Evolutionary conservation across 495 filamentous ascomycete species (phyloP), one percentile per base, ranked within the genome.

Genomic region (Trichoderma orchidacearum): DNA sequence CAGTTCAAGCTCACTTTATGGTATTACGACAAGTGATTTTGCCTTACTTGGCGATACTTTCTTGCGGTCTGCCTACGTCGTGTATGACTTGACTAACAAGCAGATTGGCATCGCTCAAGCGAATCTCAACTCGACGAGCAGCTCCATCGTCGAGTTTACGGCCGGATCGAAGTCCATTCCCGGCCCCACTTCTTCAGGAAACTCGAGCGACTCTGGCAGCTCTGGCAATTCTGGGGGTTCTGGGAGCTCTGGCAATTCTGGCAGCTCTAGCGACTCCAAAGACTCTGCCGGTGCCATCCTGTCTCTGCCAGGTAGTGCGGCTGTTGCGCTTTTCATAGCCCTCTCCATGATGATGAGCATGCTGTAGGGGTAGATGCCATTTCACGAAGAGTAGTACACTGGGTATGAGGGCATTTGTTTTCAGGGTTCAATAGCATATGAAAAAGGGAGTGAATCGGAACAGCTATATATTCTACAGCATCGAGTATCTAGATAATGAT

Each of bases 11-110:
- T 61, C 60, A 30, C 57, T 30, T 29, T 67, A 72, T 30, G 61
- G 64, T 7, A 58, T 66, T 30, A 15, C 27, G 7, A 25, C 13
- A 9, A 36, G 35, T 32, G 25, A 61, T 29, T 70, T 66, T 41
- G 68, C 70, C 32, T 65, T 80, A 1, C 72, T 80, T 1, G 93
- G 93, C 27, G 92, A 96, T 68, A 96, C 90, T 1, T 98, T 97
- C 72, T 73, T 98, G 17, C 84, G 93, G 53, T 87, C 83, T 56
- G 89, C 92, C 2, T 98, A 97, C 63, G 87, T 96, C 28, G 93
- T 97, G 0, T 96, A 93, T 65, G 92, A 96, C 62, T 75, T 96
- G 9, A 72, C 72, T 12, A 90, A 91, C 66, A 85, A 92, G 68
- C 75, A 91, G 71, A 87, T 97, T 58, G 87, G 81, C 15, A 69